Conservation (phyloP, 1,139 yeast species). For the Pichia sp. region DNA sequence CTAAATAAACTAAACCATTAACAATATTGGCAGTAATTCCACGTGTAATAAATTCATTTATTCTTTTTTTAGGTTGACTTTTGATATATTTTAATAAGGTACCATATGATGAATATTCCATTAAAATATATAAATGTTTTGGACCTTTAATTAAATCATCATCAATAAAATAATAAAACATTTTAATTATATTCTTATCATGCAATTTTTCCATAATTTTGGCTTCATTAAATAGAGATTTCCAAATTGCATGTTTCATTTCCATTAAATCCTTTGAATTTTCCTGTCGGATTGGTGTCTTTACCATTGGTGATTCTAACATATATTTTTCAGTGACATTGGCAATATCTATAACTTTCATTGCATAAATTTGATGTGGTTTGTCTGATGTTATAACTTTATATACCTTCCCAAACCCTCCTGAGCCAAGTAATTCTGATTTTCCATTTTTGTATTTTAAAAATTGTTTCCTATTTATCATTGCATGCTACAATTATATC, state of each 20-base stretch:
- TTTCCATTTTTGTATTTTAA: neutral
- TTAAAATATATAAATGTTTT: slow-evolving; percentile 27
- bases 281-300: slow-evolving; percentile 1
- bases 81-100: slow-evolving; percentile 66
- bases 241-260: slow-evolving; percentile 3
- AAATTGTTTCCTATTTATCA: neutral
- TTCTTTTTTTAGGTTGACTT: slow-evolving; percentile 42
- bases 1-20: slow-evolving; percentile 63
- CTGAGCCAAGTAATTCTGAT: slow-evolving; percentile 46
- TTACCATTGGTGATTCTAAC: slow-evolving; percentile 16
- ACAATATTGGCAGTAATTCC: slow-evolving; percentile 65
- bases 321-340: slow-evolving; percentile 26
- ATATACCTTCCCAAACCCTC: slow-evolving; percentile 76
- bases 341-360: slow-evolving; percentile 69
- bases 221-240: slow-evolving; percentile 65
- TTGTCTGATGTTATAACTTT: slow-evolving; percentile 53
- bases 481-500: neutral
- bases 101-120: slow-evolving; percentile 84
- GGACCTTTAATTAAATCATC: neutral
- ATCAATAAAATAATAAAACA: slow-evolving; percentile 75
- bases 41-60: slow-evolving; percentile 58
- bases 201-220: slow-evolving; percentile 74
- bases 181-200: slow-evolving; percentile 83
- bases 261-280: neutral
- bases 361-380: slow-evolving; percentile 61